Evolutionary conservation across 805 yeast genomes (phyloP), one percentile per base, ranked within the genome.

Genomic region (Ogataea haglerorum): DNA sequence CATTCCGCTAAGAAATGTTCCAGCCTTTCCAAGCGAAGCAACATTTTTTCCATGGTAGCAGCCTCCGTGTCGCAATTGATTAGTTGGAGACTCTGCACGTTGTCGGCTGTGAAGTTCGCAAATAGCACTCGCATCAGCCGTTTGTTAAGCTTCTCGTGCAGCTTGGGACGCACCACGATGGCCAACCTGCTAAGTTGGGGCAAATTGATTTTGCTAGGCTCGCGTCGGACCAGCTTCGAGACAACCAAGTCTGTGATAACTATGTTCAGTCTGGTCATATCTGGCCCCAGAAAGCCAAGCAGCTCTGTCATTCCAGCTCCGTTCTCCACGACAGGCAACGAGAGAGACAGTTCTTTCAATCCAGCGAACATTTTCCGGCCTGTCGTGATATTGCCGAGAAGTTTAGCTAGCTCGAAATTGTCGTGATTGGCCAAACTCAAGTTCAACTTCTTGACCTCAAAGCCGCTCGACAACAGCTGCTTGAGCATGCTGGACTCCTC

Each of bases 401-500:
- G 16, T 10, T 45, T 41, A 9, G 32, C 27, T 2, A 53, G 22
- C 4, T 37, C 40, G 6, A 18, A 3, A 15, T 46, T 47, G 33
- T 51, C 46, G 17, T 36, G 29, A 14, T 31, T 34, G 3, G 38
- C 36, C 12, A 50, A 25, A 4, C 25, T 26, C 13, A 51, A 24
- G 3, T 34, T 36, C 10, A 51, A 28, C 14, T 25, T 18, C 5
- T 38, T 24, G 2, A 45, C 28, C 3, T 23, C 13, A 15, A 52
- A 34, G 19, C 46, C 48, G 30, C 39, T 34, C 7, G 46, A 30
- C 7, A 49, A 16, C 24, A 52, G 34, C 14, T 38, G 48, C 17
- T 38, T 48, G 4, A 50, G 25, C 14, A 52, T 42, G 16, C 47
- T 45, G 15, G 47, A 33, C 37, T 52, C 56, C 16, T 48, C 52